Conservation (phyloP, 768 basidiomycete species). For the Termitomyces sp. region DNA sequence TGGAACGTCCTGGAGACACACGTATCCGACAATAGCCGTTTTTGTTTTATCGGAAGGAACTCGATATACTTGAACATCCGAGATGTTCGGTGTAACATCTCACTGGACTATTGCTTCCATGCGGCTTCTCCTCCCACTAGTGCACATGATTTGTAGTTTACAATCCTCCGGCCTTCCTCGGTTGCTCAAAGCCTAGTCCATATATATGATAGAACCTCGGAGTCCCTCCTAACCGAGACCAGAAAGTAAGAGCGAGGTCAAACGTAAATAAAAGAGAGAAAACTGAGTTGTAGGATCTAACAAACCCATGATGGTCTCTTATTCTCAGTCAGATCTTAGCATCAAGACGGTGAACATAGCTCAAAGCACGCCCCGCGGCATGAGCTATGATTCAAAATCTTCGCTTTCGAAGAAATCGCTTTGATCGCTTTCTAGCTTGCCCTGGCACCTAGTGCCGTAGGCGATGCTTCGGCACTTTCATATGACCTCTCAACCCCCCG, state of each 20-base stretch:
- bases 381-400: too few relatives aligned
- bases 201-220: constrained; percentile 20
- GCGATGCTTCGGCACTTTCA: constrained; percentile 2
- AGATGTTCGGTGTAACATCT: constrained; percentile 61
- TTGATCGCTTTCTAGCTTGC: constrained; percentile 52
- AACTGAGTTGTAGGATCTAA: neutral
- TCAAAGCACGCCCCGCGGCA: constrained; percentile 12
- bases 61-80: constrained; percentile 51
- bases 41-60: constrained; percentile 44
- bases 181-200: constrained; percentile 27
- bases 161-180: constrained; percentile 31
- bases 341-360: neutral
- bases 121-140: constrained; percentile 19
- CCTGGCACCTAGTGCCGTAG: constrained; percentile 19
- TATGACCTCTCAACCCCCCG: constrained; percentile 35
- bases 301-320: neutral
- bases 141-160: constrained; percentile 24
- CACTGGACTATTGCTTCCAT: constrained; percentile 43
- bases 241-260: constrained; percentile 1
- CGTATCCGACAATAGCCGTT: constrained; percentile 28
- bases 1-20: constrained; percentile 16
- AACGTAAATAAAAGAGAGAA: constrained; percentile 1
- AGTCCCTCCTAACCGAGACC: too few relatives aligned
- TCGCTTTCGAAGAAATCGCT: constrained; percentile 64
- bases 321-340: neutral